These are phyloP conservation scores for Pythium folliculosum DNA, from an alignment of 352 stramenopile genomes.

Conservation along the genomic window DNA sequence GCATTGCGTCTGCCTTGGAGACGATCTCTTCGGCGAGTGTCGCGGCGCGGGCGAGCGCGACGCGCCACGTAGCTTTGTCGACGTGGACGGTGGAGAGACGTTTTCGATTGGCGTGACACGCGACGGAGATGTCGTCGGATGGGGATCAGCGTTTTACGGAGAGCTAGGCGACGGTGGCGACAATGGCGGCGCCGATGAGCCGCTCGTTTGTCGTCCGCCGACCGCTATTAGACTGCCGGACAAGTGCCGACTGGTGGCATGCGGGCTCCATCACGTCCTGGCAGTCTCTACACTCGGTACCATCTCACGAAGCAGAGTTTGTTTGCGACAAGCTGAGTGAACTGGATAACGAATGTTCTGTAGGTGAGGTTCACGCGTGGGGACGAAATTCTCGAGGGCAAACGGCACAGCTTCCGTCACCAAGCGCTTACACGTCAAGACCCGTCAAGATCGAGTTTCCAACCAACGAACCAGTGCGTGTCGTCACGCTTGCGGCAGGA, in stretches of 20 bases:
- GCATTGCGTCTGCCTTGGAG: not conserved
- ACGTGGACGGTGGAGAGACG: conserved; percentile 49
- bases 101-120: conserved; percentile 50
- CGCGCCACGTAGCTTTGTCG: conserved; percentile 14
- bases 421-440: conserved; percentile 7
- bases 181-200: not conserved
- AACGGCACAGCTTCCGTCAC: conserved; percentile 18
- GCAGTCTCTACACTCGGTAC: conserved; percentile 34
- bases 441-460: conserved; percentile 37
- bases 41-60: conserved; percentile 7
- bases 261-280: conserved; percentile 63
- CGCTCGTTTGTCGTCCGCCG: not conserved
- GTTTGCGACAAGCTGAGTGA: too few relatives aligned
- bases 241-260: conserved; percentile 46
- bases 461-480: not conserved
- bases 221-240: conserved; percentile 27
- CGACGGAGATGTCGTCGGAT: conserved; percentile 47
- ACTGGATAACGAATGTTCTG: too few relatives aligned
- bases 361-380: conserved; percentile 54
- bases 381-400: conserved; percentile 55
- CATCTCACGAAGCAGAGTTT: not conserved
- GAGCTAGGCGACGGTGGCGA: conserved; percentile 34
- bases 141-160: conserved; percentile 69
- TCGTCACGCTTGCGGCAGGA: conserved; percentile 45
- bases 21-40: conserved; percentile 44